Conservation (phyloP, 2,329 filamentous ascomycete genomes). For the Amesomyces nigricolor region DNA sequence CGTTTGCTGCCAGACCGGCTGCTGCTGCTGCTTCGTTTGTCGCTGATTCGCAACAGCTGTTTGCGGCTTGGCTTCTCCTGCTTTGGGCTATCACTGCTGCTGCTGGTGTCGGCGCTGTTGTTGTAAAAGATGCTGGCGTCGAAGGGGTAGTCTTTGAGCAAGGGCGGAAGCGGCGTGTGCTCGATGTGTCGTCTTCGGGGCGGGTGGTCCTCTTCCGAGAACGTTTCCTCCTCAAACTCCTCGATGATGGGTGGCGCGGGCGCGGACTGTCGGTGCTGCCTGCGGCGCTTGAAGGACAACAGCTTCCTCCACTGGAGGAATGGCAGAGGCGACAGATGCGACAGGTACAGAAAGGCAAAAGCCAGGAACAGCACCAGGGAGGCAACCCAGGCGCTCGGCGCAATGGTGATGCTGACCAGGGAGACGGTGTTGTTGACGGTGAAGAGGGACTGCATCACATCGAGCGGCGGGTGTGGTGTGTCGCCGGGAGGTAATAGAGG, state of each 20-base stretch:
- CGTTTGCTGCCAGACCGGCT: constrained; percentile 18
- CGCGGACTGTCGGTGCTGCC: constrained; percentile 10
- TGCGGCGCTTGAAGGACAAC: constrained; percentile 23
- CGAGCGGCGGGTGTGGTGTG: constrained; percentile 24
- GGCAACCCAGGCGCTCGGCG: constrained; percentile 53
- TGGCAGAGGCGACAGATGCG: constrained; percentile 40
- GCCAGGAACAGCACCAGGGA: constrained; percentile 44
- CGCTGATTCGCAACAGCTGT: constrained; percentile 2
- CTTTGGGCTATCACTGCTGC: constrained; percentile 5
- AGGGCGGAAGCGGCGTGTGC: constrained; percentile 21
- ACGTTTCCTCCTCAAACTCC: constrained; percentile 15
- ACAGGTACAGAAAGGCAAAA: constrained; percentile 47
- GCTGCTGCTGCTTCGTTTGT: constrained; percentile 10
- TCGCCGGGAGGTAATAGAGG: constrained; percentile 9
- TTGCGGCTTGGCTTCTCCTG: constrained; percentile 13
- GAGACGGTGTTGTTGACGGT: constrained; percentile 58
- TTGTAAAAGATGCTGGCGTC: constrained; percentile 12
- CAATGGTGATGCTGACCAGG: constrained; percentile 53
- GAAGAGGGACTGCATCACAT: constrained; percentile 51
- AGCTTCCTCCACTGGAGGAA: constrained; percentile 19
- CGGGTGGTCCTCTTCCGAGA: constrained; percentile 11
- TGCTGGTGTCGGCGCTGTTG: background rate
- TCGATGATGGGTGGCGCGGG: constrained; percentile 12
- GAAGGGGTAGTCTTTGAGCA: constrained; percentile 19
- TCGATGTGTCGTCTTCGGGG: constrained; percentile 16